Base-by-base conservation (phyloP, 441 rosid species). In the Pelargonium cotyledonis region DNA sequence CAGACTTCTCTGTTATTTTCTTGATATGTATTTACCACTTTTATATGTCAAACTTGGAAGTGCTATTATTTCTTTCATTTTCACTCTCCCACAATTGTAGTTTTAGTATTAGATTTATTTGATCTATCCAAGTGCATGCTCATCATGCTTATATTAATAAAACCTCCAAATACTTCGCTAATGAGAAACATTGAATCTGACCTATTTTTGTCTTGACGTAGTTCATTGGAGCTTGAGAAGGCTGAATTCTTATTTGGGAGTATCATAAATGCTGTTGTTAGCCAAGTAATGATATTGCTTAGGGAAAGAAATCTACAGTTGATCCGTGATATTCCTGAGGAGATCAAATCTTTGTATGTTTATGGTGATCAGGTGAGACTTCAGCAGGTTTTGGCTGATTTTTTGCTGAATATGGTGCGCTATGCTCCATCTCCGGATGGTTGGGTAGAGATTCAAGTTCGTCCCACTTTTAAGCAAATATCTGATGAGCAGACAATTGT, bases 381-480 rank as follows among this genome's bases (percentile, higher is more conserved):
- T 76, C 96, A 89, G 75, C 96, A 89, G 78, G 88, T 86, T 66
- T 86, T 91, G 55, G 75, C 97, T n/a, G 87, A 85, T 75, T 86
- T 85, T 62, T 75, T 91, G 64, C 77, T 91, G 77, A 93, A 87
- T 77, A 86, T 93, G 83, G 90, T 88, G 69, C 81, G 89, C 9
- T 82, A 82, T 84, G 91, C 97, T 9, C 87, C 96, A 8, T 77
- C 94, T 38, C 78, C 78, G 8, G 87, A 85, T 67, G 96, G 96
- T 11, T 91, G 97, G 96, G 96, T 93, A 53, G 97, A 93, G 86
- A 90, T 93, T 77, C 96, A 86, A 76, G 83, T 89, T 74, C 75
- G 66, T 69, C 98, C 91, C 10, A 77, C 77, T 64, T 46, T 85
- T 35, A 89, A 88, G 83, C 88, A 80, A 75, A 75, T 67, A 71